Evolutionary conservation across 2,329 filamentous ascomycete genomes (phyloP).

Genomic region (Aphanocladium album): DNA sequence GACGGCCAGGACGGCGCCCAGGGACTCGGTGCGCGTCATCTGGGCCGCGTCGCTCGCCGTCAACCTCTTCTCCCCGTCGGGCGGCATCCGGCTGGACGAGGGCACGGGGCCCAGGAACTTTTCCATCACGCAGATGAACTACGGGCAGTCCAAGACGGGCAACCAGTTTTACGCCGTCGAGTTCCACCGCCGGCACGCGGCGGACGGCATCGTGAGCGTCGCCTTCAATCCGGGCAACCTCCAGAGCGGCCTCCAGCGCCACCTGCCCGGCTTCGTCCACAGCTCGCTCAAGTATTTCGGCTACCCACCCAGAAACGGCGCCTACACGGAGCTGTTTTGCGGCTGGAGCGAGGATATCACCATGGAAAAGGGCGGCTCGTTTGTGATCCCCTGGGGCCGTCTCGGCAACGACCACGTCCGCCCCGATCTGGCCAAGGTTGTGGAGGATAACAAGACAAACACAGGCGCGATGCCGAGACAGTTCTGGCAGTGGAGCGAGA

Average conservation of each 20-base stretch:
- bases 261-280: slow-evolving; percentile 15
- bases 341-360: slow-evolving; percentile 29
- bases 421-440: slow-evolving; percentile 21
- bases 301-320: slow-evolving; percentile 7
- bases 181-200: slow-evolving; percentile 19
- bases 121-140: slow-evolving; percentile 16
- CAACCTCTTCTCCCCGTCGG: slow-evolving; percentile 14
- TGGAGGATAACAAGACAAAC: slow-evolving; percentile 23
- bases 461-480: slow-evolving; percentile 25
- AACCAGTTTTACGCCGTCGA: slow-evolving; percentile 20
- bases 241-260: slow-evolving; percentile 25
- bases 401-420: slow-evolving; percentile 25
- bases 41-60: slow-evolving; percentile 20
- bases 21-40: slow-evolving; percentile 17
- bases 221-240: slow-evolving; percentile 31
- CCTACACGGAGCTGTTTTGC: slow-evolving; percentile 14
- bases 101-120: slow-evolving; percentile 5
- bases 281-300: slow-evolving; percentile 14
- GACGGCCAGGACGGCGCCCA: slow-evolving; percentile 24
- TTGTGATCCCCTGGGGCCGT: slow-evolving; percentile 12
- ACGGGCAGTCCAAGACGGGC: slow-evolving; percentile 20
- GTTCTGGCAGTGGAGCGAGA: slow-evolving; percentile 32
- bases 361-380: slow-evolving; percentile 22
- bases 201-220: slow-evolving; percentile 20
- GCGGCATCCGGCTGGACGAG: background rate